Conservation (phyloP, 2,329 filamentous ascomycete species). For the Onygena corvina region DNA sequence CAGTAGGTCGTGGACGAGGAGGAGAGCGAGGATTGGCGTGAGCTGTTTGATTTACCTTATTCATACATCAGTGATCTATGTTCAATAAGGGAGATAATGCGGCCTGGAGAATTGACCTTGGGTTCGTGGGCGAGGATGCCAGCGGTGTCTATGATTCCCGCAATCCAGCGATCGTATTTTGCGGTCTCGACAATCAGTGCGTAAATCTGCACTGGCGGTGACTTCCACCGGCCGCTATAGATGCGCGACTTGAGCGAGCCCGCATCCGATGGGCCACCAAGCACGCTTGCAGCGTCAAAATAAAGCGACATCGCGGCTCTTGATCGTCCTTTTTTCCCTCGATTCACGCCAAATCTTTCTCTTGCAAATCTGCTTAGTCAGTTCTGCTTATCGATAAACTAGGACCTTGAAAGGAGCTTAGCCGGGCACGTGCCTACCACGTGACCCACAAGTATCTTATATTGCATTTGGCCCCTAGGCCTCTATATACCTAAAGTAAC, state of each 20-base stretch:
- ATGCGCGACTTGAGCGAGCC: conserved; percentile 80
- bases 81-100: not conserved
- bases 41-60: conserved; percentile 43
- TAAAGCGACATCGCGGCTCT: conserved; percentile 98
- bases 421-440: too few species aligned
- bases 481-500: too few species aligned
- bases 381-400: too few species aligned
- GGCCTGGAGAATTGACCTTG: conserved; percentile 48
- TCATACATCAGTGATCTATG: not conserved
- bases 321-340: too few species aligned
- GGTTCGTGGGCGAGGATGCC: conserved; percentile 66
- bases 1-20: conserved; percentile 77
- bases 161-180: conserved; percentile 80
- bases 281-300: conserved; percentile 70
- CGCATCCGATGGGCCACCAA: conserved; percentile 46
- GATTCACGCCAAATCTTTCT: too few species aligned
- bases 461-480: too few species aligned
- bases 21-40: conserved; percentile 63
- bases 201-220: conserved; percentile 68
- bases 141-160: conserved; percentile 76
- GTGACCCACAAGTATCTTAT: too few species aligned
- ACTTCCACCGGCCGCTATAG: conserved; percentile 66
- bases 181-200: conserved; percentile 74
- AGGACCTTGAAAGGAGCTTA: too few species aligned
- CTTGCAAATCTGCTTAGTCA: too few species aligned